Base-by-base conservation (phyloP, 2,329 filamentous ascomycete genomes). In the Hypoxylon sp. region DNA sequence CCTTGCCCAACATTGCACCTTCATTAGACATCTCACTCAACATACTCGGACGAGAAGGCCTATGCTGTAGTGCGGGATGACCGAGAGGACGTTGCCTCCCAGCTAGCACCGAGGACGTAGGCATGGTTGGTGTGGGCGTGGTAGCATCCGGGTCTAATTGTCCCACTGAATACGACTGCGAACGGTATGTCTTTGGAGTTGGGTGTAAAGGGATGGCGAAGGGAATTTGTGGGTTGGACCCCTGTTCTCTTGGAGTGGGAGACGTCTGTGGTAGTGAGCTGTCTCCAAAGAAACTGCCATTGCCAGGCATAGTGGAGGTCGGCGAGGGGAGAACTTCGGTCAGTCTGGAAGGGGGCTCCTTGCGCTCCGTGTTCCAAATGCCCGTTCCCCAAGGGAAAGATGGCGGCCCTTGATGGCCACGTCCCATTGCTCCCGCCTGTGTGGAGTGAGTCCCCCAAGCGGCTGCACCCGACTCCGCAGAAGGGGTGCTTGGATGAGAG, bases 91-190 rank as follows among this genome's bases (percentile, higher is more conserved):
- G 84, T 52, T 84, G 80, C 51, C 87, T 83, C n/a, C 85, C 82
- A 11, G 83, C 78, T 45, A 88, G 78, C 21, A 85, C 80, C 2
- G 86, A 80, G 3, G 86, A 81, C 2, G 84, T 78, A 61, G 79
- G 81, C 77, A 85, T 80, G 2, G 80, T 75, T 13, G 81, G 74
- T 2, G 75, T 75, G 14, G 80, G 74, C 2, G 75, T 75, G 13
- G 80, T 75, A 1, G 80, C 80, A 64, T 95, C 92, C 0, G 90
- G 87, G 58, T 97, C 94, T 67, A 94, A 84, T 77, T 98, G 94
- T 3, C 94, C 94, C 51, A 97, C 95, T 0, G 95, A 98, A 79
- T 98, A 98, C 3, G 96, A 98, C 79, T 98, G 93, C 5, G 96
- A 99, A 46, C 96, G 90, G 74, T 97, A 96, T 0, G 93, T 94